Conservation (phyloP, 2,329 filamentous ascomycete species). For the Fusarium sp. region DNA sequence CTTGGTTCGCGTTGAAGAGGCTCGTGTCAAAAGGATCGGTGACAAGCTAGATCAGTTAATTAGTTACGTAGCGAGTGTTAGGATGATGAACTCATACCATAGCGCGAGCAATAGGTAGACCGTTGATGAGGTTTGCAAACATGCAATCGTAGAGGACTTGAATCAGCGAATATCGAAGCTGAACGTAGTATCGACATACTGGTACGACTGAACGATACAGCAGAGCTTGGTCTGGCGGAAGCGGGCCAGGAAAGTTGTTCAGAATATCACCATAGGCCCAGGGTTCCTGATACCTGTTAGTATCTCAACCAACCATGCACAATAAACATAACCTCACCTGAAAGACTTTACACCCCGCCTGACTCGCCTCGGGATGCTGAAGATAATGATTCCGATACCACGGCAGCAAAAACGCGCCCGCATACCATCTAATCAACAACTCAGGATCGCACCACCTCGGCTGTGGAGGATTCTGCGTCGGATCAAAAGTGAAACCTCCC, state of each 20-base stretch:
- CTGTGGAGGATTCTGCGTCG: neutral
- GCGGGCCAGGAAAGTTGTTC: neutral
- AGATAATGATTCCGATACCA: conserved; percentile 8
- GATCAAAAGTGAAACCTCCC: neutral
- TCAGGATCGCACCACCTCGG: neutral
- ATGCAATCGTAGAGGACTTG: neutral
- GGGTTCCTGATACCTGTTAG: neutral
- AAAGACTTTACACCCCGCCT: neutral
- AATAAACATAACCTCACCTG: neutral
- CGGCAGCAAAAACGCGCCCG: neutral
- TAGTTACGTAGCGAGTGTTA: fast-evolving
- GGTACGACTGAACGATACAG: neutral
- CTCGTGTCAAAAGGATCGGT: neutral
- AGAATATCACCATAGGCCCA: neutral
- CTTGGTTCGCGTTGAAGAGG: neutral
- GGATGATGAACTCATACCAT: neutral
- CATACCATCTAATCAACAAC: conserved; percentile 1
- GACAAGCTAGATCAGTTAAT: neutral
- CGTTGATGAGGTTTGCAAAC: conserved; percentile 1
- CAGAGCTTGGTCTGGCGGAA: neutral
- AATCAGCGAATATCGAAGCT: neutral
- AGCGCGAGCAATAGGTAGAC: neutral
- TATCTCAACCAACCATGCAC: fast-evolving
- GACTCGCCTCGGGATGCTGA: neutral
- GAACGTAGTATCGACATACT: neutral